Base-by-base conservation (phyloP, 768 basidiomycete genomes). In the Calvatia gigantea region DNA sequence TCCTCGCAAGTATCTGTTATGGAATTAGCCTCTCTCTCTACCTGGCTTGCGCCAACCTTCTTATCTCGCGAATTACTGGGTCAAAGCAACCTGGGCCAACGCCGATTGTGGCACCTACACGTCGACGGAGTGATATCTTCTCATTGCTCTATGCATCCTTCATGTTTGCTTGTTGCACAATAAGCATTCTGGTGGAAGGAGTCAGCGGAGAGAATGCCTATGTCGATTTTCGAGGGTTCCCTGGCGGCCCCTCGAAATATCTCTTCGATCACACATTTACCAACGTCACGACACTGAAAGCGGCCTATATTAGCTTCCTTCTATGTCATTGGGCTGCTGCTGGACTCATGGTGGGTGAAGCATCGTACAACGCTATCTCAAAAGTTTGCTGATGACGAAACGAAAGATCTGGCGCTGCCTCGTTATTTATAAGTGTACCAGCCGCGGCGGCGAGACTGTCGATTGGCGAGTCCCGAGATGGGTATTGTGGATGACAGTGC, bases 21-120 rank as follows among this genome's bases (percentile, higher is more conserved):
- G 50, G 50, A 15, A 51, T 51, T 17, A 39, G 50, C 21, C 6
- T 51, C 49, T 7, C 28, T 39, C 50, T 51, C 50, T 51, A 39
- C 38, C 2, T 51, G 15, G 50, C 50, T n/a, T 51, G 50, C 17
- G 50, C 37, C 25, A 51, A 41, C 27, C 27, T 14, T 17, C 23
- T 51, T 9, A 39, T 51, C 8, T 28, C 25, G 14, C 50, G 50
- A 29, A 27, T 51, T 15, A 50, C 48, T 9, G 33, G 48, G 7
- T 37, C 48, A 5, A 21, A n/a, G 7, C 47, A 8, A 9, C 11
- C 11, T 27, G 25, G 14, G 17, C 4, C 23, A 27, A 2, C 25
- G 23, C 15, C 6, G 17, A 12, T 28, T 21, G 14, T 38, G 37
- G n/a, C n/a, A n/a, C n/a, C n/a, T 4, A 51, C 15, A 28, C 43